Evolutionary conservation across 2,329 filamentous ascomycete species (phyloP).

Genomic region (Colletotrichum sp.): DNA sequence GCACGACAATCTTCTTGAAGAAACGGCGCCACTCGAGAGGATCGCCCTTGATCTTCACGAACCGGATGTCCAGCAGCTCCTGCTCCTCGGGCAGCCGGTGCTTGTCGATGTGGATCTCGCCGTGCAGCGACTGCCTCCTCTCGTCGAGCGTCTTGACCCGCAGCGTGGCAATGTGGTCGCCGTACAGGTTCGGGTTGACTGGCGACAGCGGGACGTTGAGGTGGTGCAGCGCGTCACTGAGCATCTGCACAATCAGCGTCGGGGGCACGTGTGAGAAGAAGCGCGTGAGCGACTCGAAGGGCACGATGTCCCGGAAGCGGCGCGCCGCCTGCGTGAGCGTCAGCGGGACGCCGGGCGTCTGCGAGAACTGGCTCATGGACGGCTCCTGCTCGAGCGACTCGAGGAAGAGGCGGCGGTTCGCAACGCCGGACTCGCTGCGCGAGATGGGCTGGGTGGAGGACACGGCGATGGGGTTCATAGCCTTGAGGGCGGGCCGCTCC

Average conservation of each 20-base stretch:
- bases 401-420: constrained; percentile 43
- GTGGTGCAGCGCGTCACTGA: constrained; percentile 82
- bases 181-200: constrained; percentile 48
- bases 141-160: constrained; percentile 78
- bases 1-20: constrained; percentile 92
- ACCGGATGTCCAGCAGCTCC: constrained; percentile 82
- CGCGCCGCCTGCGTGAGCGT: constrained; percentile 89
- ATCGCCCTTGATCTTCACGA: constrained; percentile 94
- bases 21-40: constrained; percentile 95
- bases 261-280: constrained; percentile 88
- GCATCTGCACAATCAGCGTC: constrained; percentile 76
- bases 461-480: constrained; percentile 46
- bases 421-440: constrained; percentile 36
- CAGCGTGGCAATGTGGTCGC: constrained; percentile 66
- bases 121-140: constrained; percentile 73
- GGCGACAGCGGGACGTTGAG: constrained; percentile 79
- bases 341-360: constrained; percentile 77
- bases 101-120: constrained; percentile 76
- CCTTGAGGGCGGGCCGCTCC: constrained; percentile 74
- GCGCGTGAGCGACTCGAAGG: constrained; percentile 83
- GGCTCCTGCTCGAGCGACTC: constrained; percentile 84
- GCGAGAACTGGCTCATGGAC: constrained; percentile 83
- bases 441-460: constrained; percentile 57
- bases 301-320: constrained; percentile 89
- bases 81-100: constrained; percentile 59